Base-by-base conservation (phyloP, 2,329 filamentous ascomycete genomes). In the Cytospora piceae region DNA sequence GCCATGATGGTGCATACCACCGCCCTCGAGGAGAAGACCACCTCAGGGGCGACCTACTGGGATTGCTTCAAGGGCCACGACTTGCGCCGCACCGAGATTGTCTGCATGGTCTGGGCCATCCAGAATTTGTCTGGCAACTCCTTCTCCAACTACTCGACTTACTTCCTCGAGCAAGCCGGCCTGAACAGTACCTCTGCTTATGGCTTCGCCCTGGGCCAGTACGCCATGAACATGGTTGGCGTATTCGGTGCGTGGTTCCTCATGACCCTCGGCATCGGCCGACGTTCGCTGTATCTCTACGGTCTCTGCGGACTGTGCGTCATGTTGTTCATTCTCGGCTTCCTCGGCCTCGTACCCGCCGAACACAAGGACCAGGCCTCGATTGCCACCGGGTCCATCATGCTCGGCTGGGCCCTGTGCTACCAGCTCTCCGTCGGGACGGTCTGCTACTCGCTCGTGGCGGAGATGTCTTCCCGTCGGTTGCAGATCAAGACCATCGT, bases 1-100 rank as follows among this genome's bases (percentile, higher is more conserved):
- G 89, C 91, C 72, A 96, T 96, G 92, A 96, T 97, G 91, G 87
- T 93, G 1, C 92, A 96, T 74, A 97, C 93, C 0, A 94, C 91
- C 0, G 90, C 90, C 0, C 80, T 96, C 14, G 93, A 96, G 75
- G 84, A 91, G 73, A 84, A 85, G 76, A 90, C 93, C 61, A 93
- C 91, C 4, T 79, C 80, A 8, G 92, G 92, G 34, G 87, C 91
- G 7, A 88, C 83, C 61, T 96, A 95, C 76, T 77, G 85, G 71
- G 93, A 96, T 76, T 96, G 93, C 79, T 96, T 96, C 84, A 89
- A 84, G 74, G 92, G 93, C 14, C 85, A 86, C 15, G 89, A 96
- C 73, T 80, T 89, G 57, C 89, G 93, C 65, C 87, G 93, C 31
- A 96, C 93, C 2, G 92, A 92, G 78, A 85, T 89, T 69, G 85